phyloP scores from a whole-genome alignment of 2,329 filamentous ascomycete species.

The Calycina herbarum region DNA sequence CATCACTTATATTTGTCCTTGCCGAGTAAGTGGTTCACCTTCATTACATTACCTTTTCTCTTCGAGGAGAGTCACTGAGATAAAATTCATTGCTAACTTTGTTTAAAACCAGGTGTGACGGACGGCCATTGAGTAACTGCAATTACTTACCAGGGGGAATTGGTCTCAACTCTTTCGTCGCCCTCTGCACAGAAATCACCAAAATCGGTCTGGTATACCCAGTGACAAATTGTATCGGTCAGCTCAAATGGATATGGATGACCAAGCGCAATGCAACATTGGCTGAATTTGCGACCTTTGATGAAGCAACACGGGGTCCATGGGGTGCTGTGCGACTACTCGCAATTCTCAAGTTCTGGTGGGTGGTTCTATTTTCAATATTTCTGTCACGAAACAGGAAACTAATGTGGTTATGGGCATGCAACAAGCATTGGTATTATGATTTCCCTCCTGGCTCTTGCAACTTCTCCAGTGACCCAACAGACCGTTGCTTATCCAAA shows the following conservation, averaged over 20 bases:
- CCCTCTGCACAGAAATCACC: conserved; percentile 35
- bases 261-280: conserved; percentile 28
- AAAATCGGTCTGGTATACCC: conserved; percentile 37
- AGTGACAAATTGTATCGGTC: conserved; percentile 36
- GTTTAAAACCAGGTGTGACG: no score
- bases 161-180: conserved; percentile 37
- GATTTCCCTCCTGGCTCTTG: conserved; percentile 30
- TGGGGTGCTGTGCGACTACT: conserved; percentile 36
- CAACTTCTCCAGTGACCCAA: conserved; percentile 38
- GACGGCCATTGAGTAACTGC: no score
- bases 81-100: no score
- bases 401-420: background rate
- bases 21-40: no score
- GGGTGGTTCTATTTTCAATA: background rate
- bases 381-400: background rate
- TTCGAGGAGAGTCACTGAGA: no score
- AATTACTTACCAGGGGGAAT: no score
- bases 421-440: background rate
- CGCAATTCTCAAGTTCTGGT: conserved; percentile 18
- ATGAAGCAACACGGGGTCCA: conserved; percentile 39
- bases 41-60: no score
- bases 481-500: conserved; percentile 33
- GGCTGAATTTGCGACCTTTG: conserved; percentile 37
- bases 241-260: conserved; percentile 42
- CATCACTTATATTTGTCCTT: no score